Evolutionary conservation across 179 eudicot species (phyloP).

Genomic region (Heliamphora pulchella): DNA sequence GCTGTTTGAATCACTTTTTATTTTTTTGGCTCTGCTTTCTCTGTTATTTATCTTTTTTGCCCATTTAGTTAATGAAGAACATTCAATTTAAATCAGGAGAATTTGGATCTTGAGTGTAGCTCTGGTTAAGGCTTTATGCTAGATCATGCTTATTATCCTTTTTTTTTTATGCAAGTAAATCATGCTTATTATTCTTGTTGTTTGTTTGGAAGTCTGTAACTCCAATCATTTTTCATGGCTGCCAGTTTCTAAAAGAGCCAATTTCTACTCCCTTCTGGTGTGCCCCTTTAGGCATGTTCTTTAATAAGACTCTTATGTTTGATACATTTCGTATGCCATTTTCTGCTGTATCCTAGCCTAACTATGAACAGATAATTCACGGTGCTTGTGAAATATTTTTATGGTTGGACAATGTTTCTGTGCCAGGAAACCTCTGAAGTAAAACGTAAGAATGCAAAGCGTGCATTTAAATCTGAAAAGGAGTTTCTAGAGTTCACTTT

Average conservation of each 20-base stretch:
- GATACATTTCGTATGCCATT: not conserved
- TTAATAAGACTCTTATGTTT: too few species aligned
- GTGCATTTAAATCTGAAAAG: constrained; percentile 72
- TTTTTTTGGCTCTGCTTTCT: not conserved
- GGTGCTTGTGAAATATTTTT: constrained; percentile 6
- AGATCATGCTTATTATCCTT: not conserved
- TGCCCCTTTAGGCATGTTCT: not conserved
- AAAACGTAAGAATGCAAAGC: constrained; percentile 76
- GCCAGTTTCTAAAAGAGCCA: not conserved
- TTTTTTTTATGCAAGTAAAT: not conserved
- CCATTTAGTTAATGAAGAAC: not conserved
- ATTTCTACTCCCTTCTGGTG: not conserved
- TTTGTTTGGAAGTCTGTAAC: not conserved
- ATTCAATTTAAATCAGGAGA: not conserved
- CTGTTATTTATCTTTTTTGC: not conserved
- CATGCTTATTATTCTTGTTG: not conserved
- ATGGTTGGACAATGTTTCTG: not conserved
- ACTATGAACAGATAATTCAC: not conserved
- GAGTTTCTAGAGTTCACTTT: constrained; percentile 86
- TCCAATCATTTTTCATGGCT: not conserved
- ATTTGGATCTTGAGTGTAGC: not conserved
- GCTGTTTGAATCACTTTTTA: not conserved
- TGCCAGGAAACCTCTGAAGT: constrained; percentile 49
- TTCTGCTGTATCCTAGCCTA: constrained; percentile 3
- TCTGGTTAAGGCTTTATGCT: not conserved